Conservation (phyloP, 1,284 basidiomycete species). For the Trametes sp. region DNA sequence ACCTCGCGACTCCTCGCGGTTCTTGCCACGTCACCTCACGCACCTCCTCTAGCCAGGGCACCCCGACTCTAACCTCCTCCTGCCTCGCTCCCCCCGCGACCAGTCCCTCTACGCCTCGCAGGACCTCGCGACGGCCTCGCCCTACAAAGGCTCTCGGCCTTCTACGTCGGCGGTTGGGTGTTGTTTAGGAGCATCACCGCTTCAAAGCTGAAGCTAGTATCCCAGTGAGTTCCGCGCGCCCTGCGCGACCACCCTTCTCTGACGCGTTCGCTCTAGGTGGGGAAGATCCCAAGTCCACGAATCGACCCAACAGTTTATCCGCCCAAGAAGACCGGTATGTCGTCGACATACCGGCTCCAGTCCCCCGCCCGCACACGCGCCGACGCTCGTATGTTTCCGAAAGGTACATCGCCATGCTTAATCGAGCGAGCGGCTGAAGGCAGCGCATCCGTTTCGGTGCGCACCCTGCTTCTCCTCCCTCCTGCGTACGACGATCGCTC, state of each 20-base stretch:
- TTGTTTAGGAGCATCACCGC: too few relatives aligned
- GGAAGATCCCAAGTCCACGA: constrained; percentile 4
- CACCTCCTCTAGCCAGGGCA: too few relatives aligned
- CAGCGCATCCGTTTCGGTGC: too few relatives aligned
- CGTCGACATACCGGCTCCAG: neutral
- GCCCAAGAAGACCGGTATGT: constrained; percentile 1
- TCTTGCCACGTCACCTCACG: too few relatives aligned
- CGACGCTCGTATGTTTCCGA: neutral
- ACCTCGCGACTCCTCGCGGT: too few relatives aligned
- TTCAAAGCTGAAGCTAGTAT: neutral
- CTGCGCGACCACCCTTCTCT: neutral
- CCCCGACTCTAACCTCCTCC: too few relatives aligned
- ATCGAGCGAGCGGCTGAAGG: neutral
- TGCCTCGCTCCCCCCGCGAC: too few relatives aligned
- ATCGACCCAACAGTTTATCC: neutral
- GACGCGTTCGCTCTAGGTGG: constrained; percentile 9
- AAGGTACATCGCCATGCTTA: neutral
- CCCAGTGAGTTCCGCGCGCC: neutral
- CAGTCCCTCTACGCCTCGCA: too few relatives aligned
- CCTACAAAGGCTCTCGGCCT: too few relatives aligned
- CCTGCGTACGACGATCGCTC: neutral
- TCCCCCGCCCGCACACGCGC: neutral
- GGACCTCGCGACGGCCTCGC: too few relatives aligned
- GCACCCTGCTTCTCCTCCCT: neutral
- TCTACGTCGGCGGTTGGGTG: too few relatives aligned